Conservation (phyloP, 192 early-diverging fungal genomes). For the Backusella australiensis region DNA sequence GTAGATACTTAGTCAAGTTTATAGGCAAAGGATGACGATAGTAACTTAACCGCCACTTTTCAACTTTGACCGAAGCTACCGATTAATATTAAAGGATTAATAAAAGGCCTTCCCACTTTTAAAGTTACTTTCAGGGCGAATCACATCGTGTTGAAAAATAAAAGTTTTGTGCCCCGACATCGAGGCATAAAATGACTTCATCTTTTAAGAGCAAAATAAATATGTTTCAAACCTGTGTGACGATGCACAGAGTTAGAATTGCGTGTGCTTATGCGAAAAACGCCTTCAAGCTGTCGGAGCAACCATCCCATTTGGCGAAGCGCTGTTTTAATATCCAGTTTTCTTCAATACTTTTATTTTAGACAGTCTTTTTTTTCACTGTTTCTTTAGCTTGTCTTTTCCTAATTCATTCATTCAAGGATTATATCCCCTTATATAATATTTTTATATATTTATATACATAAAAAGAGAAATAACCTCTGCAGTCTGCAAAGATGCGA, state of each 20-base stretch:
- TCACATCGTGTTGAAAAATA: no score
- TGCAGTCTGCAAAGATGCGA: conserved; percentile 9
- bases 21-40: no score
- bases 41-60: no score
- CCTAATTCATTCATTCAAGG: conserved; percentile 5
- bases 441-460: background rate
- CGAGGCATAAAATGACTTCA: background rate
- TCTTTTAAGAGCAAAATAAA: background rate
- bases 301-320: background rate
- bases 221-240: background rate
- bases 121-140: no score
- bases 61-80: no score
- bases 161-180: no score
- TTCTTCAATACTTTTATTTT: background rate
- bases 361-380: background rate
- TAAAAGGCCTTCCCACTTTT: no score
- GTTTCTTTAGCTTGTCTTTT: background rate
- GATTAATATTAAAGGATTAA: no score
- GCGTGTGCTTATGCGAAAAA: background rate
- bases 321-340: background rate
- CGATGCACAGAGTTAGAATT: background rate
- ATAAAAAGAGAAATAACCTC: background rate
- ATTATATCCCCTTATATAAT: background rate
- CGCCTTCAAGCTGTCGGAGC: background rate
- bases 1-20: no score